Percentiles rank a stretch among this genome's conserved stretches.
These are phyloP conservation scores for Boletus patriciae DNA, from an alignment of 768 basidiomycete species.

Conservation along the genomic window DNA sequence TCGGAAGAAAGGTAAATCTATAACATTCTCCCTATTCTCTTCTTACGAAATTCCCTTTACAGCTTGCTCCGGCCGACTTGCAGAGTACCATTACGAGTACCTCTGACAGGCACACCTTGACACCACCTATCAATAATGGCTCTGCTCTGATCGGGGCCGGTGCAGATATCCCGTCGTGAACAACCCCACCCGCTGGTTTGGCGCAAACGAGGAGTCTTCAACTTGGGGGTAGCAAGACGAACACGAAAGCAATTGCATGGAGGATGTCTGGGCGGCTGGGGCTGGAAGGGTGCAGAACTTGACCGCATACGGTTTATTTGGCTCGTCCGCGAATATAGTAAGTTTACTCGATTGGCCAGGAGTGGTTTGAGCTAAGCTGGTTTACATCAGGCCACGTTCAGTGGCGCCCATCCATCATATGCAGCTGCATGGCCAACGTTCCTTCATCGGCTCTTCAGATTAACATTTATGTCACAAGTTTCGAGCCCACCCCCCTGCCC, in stretches of 20 bases:
- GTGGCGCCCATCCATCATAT: conserved; percentile 69
- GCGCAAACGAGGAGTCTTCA: conserved; percentile 62
- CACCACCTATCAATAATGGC: conserved; percentile 31
- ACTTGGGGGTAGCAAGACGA: conserved; percentile 58
- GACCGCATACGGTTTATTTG: conserved; percentile 69
- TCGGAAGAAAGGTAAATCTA: conserved; percentile 70
- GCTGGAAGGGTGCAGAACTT: conserved; percentile 39
- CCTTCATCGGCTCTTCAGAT: conserved; percentile 52
- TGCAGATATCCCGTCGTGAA: not conserved
- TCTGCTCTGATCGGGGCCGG: not conserved
- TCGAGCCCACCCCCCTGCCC: conserved; percentile 31
- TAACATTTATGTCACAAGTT: conserved; percentile 74
- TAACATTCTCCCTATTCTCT: not conserved
- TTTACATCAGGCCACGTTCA: conserved; percentile 59
- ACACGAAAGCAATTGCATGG: conserved; percentile 46
- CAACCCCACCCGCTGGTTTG: conserved; percentile 15
- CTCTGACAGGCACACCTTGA: conserved; percentile 44
- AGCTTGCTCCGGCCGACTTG: conserved; percentile 74
- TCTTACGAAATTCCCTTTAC: not conserved
- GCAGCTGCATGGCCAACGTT: conserved; percentile 58
- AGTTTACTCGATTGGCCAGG: conserved; percentile 28
- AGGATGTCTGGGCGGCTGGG: conserved; percentile 46
- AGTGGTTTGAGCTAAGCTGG: not conserved
- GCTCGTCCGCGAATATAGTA: conserved; percentile 75
- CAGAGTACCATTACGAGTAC: conserved; percentile 58